These are phyloP conservation scores for Gyrodon lividus DNA, from an alignment of 768 basidiomycete genomes.

Conservation along the genomic window DNA sequence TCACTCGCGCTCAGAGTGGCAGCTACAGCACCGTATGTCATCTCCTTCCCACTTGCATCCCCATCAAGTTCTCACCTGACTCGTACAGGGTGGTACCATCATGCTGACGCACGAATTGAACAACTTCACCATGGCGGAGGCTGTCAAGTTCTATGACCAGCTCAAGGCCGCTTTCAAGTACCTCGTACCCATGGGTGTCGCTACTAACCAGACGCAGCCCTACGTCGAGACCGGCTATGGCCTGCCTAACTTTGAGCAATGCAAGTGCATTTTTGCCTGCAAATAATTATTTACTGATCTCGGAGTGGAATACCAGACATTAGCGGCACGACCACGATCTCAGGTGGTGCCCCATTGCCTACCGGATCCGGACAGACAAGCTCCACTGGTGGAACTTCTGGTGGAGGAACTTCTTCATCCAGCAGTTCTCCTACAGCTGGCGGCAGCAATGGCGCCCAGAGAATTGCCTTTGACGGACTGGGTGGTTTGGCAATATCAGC, in stretches of 20 bases:
- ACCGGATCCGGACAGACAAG: slow-evolving; percentile 3
- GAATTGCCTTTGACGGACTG: slow-evolving; percentile 1
- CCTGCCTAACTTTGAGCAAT: slow-evolving; percentile 44
- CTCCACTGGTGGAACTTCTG: slow-evolving; percentile 8
- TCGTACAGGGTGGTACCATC: slow-evolving; percentile 46
- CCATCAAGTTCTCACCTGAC: neutral
- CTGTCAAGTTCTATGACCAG: slow-evolving; percentile 48
- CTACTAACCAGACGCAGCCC: slow-evolving; percentile 49
- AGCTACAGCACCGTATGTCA: slow-evolving; percentile 37
- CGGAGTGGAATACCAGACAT: slow-evolving; percentile 15
- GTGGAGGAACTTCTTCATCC: neutral
- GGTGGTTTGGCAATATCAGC: slow-evolving; percentile 15
- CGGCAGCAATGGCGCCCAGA: neutral
- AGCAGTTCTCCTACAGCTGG: neutral
- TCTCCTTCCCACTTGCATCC: too few relatives aligned
- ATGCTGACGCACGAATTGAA: slow-evolving; percentile 59
- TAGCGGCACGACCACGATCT: slow-evolving; percentile 24
- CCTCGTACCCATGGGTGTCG: slow-evolving; percentile 54
- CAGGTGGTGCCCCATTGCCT: neutral
- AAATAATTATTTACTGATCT: neutral
- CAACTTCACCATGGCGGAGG: slow-evolving; percentile 61
- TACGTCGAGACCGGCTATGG: slow-evolving; percentile 49
- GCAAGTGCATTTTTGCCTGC: slow-evolving; percentile 24
- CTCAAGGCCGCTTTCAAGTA: slow-evolving; percentile 45
- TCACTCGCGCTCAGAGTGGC: slow-evolving; percentile 45